Base-by-base conservation (phyloP, 2,329 filamentous ascomycete genomes). In the Fusarium sp. region DNA sequence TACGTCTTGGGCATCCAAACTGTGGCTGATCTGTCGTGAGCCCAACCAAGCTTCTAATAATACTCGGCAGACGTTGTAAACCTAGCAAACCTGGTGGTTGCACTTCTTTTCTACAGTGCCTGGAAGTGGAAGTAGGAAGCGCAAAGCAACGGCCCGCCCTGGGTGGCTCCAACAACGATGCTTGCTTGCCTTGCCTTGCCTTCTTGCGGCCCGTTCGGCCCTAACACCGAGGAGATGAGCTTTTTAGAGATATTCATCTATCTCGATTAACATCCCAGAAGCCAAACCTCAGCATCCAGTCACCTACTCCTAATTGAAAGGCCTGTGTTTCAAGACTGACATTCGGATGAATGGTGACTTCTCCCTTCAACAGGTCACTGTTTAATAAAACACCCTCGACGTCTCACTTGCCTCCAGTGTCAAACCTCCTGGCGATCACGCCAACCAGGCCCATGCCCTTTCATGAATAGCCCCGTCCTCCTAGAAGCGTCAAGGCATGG, bases 11-110 rank as follows among this genome's bases (percentile, higher is more conserved):
- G 10, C 33, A 55, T 53, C n/a, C 34, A 46, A 45, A 43, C 9
- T 57, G 54, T 64, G 45, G 46, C 58, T 68, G 21, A 26, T 50
- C 15, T 57, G 33, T 54, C 36, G 40, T 40, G 40, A 47, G 49
- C 34, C 28, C 42, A 55, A 36, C 38, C 10, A 17, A 51, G 44
- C 38, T 54, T 71, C 56, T 57, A 71, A 66, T 45, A 52, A 55
- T 62, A 58, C 62, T 49, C 49, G 38, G 31, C 60, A 38, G 39
- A 34, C 38, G 43, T 38, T 51, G 49, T 43, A 54, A 51, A 40
- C 15, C 11, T n/a, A 17, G 19, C 19, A 21, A 17, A 22, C 19
- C 13, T 15, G 11, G 15, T 28, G 44, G 19, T 60, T 55, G 28
- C 22, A 28, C 33, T 36, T 51, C 33, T 38, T 50, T 46, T 57